Base-by-base conservation (phyloP, 768 basidiomycete species). In the Leccinellum albellum region DNA sequence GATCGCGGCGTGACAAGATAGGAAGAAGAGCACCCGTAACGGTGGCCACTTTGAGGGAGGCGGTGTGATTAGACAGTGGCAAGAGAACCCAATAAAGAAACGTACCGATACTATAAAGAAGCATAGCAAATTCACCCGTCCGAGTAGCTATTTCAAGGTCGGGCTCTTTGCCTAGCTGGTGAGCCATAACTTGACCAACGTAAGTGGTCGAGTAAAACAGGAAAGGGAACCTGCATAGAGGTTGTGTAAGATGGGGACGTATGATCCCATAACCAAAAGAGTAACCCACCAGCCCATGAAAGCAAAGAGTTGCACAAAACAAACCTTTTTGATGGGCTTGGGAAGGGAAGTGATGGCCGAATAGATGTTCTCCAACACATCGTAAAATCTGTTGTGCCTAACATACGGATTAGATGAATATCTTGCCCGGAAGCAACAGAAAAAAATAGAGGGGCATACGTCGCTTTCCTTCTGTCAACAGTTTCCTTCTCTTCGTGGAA, bases 201-300 rank as follows among this genome's bases (percentile, higher is more conserved):
- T 95, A 98, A 1, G 94, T 95, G 9, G 95, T 98, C 15, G 91
- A 83, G 64, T 93, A 94, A 73, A 98, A 97, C 40, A 97, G 77
- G 77, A 94, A 98, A 1, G 95, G 95, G 67, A 98, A 98, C 92
- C 89, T 89, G 45, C 42, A 21, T 47, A 55, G 23, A 45, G 21
- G 14, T 54, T 20, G 9, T 31, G 23, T 68, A 26, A 52, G 40
- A n/a, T n/a, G n/a, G n/a, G n/a, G 42, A 55, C 49, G 31, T 17
- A 28, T 10, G 23, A 49, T 42, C 47, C 45, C 44, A 45, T 24
- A 44, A 54, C 21, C 35, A 26, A 17, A 49, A 46, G 45, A 13
- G 1, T 12, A 23, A 74, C 84, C 28, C 64, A 88, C 91, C 95
- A 98, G 62, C 92, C 94, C 92, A 96, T 96, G 70, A 96, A 98